Base-by-base conservation (phyloP, 2,329 filamentous ascomycete genomes). In the Cladorrhinum sp. region DNA sequence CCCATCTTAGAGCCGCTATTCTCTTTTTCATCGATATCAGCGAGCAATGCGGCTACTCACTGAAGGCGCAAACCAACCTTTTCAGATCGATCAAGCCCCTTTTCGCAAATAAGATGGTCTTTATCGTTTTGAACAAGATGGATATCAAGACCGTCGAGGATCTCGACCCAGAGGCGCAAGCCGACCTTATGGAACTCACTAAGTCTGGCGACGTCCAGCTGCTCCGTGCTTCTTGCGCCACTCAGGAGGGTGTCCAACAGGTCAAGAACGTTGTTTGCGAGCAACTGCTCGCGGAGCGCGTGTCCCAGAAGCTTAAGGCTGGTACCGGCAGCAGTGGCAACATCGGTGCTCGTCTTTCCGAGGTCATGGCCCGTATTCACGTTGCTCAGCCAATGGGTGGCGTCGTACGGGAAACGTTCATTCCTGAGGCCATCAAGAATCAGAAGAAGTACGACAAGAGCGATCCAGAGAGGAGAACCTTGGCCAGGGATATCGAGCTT, bases 101-200 rank as follows among this genome's bases (percentile, higher is more conserved):
- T 22, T 99, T 99, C 74, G 88, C 92, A 57, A 97, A 98, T 81
- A 98, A 98, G 80, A 84, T 98, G 53, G 93, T 98, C 50, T 98
- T 96, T 74, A 84, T 99, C 60, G 91, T 98, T 60, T 84, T 98
- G 78, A 99, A 99, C 87, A 99, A 99, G 83, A 97, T 97, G 68
- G 95, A 99, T 75, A 85, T 98, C 62, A 86, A 89, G 72, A 85
- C 87, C 62, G 92, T 93, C 1, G 92, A 96, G 71, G 92, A 98
- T 72, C 79, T 99, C 38, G 90, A 95, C 65, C 78, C 85, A 6
- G 90, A 91, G 68, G 86, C 88, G 23, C 89, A 93, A 73, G 85
- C 86, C 58, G 84, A 93, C 71, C 79, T 99, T 48, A 86, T 96
- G 72, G 79, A 85, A 24, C 84, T 99, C 65, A 80, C 95, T 62